A percentile compares a stretch with the other conserved stretches of the same genome.
These are phyloP conservation scores for Benincasa hispida DNA, from an alignment of 306 rosid genomes.

Conservation along the genomic window DNA sequence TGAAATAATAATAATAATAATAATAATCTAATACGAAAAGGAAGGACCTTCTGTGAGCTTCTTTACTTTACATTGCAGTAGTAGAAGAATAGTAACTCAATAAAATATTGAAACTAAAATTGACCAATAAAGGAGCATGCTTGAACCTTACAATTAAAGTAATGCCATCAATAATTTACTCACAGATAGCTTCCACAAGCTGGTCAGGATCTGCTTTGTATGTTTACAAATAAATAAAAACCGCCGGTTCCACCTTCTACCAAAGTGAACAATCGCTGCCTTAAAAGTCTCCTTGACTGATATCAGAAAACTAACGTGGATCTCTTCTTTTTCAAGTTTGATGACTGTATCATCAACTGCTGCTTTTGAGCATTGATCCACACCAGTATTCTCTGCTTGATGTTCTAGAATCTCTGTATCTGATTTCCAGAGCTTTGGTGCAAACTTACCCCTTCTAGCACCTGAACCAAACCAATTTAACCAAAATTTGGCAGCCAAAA, in stretches of 20 bases:
- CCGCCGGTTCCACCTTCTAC: constrained; percentile 70
- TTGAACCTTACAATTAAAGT: neutral
- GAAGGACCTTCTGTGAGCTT: neutral
- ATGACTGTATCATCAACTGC: constrained; percentile 37
- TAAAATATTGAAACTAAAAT: neutral
- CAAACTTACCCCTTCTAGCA: constrained; percentile 47
- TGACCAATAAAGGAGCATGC: neutral
- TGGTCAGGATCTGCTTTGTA: constrained; percentile 33
- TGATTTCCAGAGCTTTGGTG: constrained; percentile 53
- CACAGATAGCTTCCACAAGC: constrained; percentile 77
- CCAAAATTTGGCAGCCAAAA: constrained; percentile 51
- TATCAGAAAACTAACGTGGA: constrained; percentile 33
- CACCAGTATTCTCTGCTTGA: constrained; percentile 42
- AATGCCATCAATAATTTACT: constrained; percentile 20
- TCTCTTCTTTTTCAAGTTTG: constrained; percentile 54
- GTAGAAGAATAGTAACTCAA: neutral
- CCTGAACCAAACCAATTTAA: constrained; percentile 65
- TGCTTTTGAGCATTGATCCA: constrained; percentile 32
- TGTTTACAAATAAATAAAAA: constrained; percentile 60
- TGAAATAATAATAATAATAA: neutral
- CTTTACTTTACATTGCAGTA: neutral
- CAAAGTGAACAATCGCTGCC: constrained; percentile 53
- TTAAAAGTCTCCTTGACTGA: constrained; percentile 68
- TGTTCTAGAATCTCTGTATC: constrained; percentile 50
- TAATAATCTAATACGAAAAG: neutral